Conservation (phyloP, 495 filamentous ascomycete genomes). For the Podospora pseudopauciseta region DNA sequence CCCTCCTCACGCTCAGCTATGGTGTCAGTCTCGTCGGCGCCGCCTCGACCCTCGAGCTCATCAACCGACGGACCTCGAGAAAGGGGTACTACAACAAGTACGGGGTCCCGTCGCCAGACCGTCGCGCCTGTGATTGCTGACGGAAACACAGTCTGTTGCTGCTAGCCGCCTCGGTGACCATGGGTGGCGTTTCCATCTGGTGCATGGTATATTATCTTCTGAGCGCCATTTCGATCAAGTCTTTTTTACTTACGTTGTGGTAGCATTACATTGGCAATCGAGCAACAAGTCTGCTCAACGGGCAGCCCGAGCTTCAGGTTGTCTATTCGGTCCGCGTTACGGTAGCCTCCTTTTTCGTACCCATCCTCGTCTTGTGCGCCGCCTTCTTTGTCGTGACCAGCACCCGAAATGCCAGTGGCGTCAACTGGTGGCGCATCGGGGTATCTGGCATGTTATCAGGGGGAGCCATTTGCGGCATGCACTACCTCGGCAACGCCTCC, state of each 20-base stretch:
- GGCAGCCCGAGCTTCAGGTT: slow-evolving; percentile 60
- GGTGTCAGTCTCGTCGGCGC: slow-evolving; percentile 74
- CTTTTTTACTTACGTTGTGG: slow-evolving; percentile 13
- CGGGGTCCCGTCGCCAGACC: background rate
- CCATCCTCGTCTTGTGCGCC: slow-evolving; percentile 65
- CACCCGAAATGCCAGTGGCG: slow-evolving; percentile 52
- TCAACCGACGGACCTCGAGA: slow-evolving; percentile 67
- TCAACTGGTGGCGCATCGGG: slow-evolving; percentile 56
- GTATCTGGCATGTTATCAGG: slow-evolving; percentile 66
- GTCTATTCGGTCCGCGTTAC: slow-evolving; percentile 70
- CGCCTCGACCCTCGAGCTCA: slow-evolving; percentile 73
- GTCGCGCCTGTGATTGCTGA: background rate
- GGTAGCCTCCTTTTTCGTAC: slow-evolving; percentile 74
- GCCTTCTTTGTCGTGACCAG: slow-evolving; percentile 71
- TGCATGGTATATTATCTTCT: slow-evolving; percentile 40
- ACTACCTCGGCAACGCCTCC: slow-evolving; percentile 81
- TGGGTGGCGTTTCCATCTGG: slow-evolving; percentile 80
- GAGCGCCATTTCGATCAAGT: background rate
- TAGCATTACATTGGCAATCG: slow-evolving; percentile 80
- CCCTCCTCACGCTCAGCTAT: slow-evolving; percentile 71
- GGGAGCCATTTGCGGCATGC: slow-evolving; percentile 78
- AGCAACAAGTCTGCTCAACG: slow-evolving; percentile 65
- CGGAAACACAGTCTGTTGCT: slow-evolving; percentile 52
- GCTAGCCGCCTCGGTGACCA: slow-evolving; percentile 63
- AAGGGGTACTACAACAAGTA: slow-evolving; percentile 64